Evolutionary conservation across 2,329 filamentous ascomycete genomes (phyloP).

Genomic region (Neofusicoccum parvum): DNA sequence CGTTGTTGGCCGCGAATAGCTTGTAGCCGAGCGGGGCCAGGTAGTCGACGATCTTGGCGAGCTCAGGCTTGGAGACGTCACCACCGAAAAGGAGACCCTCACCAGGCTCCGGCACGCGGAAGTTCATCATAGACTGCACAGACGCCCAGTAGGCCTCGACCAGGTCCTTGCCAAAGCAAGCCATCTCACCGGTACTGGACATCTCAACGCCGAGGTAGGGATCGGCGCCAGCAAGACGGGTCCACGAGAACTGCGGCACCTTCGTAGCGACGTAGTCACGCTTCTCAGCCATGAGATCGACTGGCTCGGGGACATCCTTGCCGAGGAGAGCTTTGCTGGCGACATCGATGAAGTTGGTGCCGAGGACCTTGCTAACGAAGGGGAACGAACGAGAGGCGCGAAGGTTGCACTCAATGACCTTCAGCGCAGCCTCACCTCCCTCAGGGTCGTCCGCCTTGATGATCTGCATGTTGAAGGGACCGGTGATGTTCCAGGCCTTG

Average conservation of each 20-base stretch:
- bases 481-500: slow-evolving; percentile 94
- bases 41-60: slow-evolving; percentile 82
- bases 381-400: slow-evolving; percentile 97
- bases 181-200: slow-evolving; percentile 95
- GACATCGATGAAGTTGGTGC: slow-evolving; percentile 94
- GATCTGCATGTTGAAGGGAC: slow-evolving; percentile 99
- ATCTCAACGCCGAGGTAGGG: slow-evolving; percentile 98
- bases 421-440: slow-evolving; percentile 74
- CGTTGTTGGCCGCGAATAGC: slow-evolving; percentile 79
- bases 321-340: slow-evolving; percentile 91
- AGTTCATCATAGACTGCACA: slow-evolving; percentile 97
- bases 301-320: slow-evolving; percentile 78
- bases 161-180: slow-evolving; percentile 95
- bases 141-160: slow-evolving; percentile 98
- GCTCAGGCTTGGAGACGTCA: slow-evolving; percentile 69
- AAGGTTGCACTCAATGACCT: slow-evolving; percentile 98
- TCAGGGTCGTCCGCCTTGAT: slow-evolving; percentile 85
- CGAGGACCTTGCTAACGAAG: slow-evolving; percentile 96
- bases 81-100: slow-evolving; percentile 95
- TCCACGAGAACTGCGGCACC: slow-evolving; percentile 99
- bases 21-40: slow-evolving; percentile 90
- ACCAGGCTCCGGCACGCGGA: slow-evolving; percentile 91
- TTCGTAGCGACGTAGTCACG: slow-evolving; percentile 95
- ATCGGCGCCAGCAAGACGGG: slow-evolving; percentile 92
- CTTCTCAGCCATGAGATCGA: slow-evolving; percentile 85